These are phyloP conservation scores for Venturiaceae sp. DNA, from an alignment of 2,329 filamentous ascomycete genomes.

Conservation along the genomic window DNA sequence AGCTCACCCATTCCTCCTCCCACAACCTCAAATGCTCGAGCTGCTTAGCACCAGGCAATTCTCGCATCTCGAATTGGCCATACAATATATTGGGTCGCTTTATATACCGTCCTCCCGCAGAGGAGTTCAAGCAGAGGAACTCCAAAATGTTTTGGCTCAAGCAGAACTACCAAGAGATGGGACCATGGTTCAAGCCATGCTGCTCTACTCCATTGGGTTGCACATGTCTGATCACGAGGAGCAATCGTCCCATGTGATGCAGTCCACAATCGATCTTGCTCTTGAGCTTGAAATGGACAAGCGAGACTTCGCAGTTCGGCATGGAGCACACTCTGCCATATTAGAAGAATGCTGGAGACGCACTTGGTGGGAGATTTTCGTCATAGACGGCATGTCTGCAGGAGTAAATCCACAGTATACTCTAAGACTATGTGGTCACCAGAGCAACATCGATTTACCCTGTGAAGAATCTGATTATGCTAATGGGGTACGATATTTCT, in stretches of 20 bases:
- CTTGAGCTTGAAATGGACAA: constrained; percentile 69
- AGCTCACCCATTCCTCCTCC: constrained; percentile 47
- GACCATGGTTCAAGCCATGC: constrained; percentile 65
- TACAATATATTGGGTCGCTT: constrained; percentile 47
- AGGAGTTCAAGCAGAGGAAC: constrained; percentile 31
- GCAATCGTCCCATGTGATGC: constrained; percentile 56
- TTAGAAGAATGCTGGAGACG: constrained; percentile 76
- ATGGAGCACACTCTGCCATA: constrained; percentile 55
- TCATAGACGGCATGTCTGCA: constrained; percentile 77
- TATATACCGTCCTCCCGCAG: constrained; percentile 37
- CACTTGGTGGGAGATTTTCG: constrained; percentile 83
- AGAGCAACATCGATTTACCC: constrained; percentile 61
- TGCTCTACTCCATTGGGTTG: constrained; percentile 67
- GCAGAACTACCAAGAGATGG: constrained; percentile 23
- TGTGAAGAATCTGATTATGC: constrained; percentile 71
- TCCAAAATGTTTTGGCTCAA: constrained; percentile 21
- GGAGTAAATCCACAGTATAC: constrained; percentile 66
- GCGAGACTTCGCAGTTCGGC: constrained; percentile 51
- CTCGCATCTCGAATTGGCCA: constrained; percentile 40
- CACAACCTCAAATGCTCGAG: constrained; percentile 29
- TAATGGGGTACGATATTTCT: constrained; percentile 21
- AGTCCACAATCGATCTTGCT: constrained; percentile 59
- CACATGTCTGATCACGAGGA: constrained; percentile 63
- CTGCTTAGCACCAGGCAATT: constrained; percentile 29
- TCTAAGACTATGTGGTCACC: constrained; percentile 58